phyloP scores from a whole-genome alignment of 106 monocot species.

The Apostasia ramifera region DNA sequence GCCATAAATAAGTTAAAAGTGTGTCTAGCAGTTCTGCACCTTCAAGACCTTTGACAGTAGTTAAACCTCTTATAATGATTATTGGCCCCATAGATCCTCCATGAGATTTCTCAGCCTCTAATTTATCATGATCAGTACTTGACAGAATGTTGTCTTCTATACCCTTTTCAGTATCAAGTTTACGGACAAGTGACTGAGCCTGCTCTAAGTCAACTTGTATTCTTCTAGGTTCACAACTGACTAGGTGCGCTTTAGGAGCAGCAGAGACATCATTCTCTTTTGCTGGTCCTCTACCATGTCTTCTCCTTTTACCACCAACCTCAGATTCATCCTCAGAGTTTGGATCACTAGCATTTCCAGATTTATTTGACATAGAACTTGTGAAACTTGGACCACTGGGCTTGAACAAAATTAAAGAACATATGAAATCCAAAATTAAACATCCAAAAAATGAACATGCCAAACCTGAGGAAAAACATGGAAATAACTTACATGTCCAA shows the following conservation, averaged over 20 bases:
- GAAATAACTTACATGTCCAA: conserved; percentile 64
- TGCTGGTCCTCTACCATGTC: conserved; percentile 44
- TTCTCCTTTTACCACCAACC: conserved; percentile 67
- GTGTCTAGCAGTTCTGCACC: conserved; percentile 93
- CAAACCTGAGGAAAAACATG: not conserved
- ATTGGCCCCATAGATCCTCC: conserved; percentile 87
- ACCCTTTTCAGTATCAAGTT: conserved; percentile 87
- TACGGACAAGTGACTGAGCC: conserved; percentile 61
- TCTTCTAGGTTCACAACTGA: conserved; percentile 56
- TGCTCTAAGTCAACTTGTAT: conserved; percentile 76
- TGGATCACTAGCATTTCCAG: conserved; percentile 52
- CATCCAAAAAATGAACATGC: not conserved
- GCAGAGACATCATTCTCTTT: conserved; percentile 59
- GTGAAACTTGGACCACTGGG: conserved; percentile 71
- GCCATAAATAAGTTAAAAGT: conserved; percentile 87
- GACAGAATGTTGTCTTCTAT: conserved; percentile 76
- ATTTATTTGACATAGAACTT: conserved; percentile 33
- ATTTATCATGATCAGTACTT: conserved; percentile 44
- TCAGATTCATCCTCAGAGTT: conserved; percentile 88
- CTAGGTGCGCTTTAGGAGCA: conserved; percentile 70
- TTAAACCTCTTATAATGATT: conserved; percentile 76
- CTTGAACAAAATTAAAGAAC: not conserved
- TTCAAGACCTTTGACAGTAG: conserved; percentile 82
- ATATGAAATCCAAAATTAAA: not conserved
- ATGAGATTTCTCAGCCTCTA: conserved; percentile 70